Evolutionary conservation across 2,329 filamentous ascomycete species (phyloP).

Genomic region (Aspergillus sp.): DNA sequence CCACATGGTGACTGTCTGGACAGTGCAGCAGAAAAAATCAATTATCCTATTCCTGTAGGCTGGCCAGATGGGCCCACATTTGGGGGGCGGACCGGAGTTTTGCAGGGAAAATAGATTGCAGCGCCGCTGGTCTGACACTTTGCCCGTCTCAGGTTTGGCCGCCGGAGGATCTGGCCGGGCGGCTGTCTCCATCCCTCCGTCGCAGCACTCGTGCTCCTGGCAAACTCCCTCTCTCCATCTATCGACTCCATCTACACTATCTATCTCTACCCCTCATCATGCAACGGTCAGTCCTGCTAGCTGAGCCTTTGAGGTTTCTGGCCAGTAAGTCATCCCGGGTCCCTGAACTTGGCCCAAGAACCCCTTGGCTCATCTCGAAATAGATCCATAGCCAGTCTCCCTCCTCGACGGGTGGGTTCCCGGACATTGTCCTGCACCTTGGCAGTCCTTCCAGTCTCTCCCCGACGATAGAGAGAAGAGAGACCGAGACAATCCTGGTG

Average conservation of each 20-base stretch:
- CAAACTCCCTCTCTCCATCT: not conserved
- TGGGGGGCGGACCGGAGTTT: slow-evolving; percentile 5
- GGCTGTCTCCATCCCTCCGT: not conserved
- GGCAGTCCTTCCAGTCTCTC: not conserved
- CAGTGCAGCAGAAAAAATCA: too few relatives aligned
- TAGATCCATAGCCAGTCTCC: too few relatives aligned
- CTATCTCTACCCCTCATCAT: too few relatives aligned
- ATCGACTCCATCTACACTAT: too few relatives aligned
- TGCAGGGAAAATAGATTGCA: not conserved
- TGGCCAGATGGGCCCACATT: slow-evolving; percentile 1
- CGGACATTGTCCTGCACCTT: not conserved
- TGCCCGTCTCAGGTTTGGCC: slow-evolving; percentile 5
- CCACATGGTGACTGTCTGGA: too few relatives aligned
- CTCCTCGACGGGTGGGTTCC: not conserved
- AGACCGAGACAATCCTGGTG: too few relatives aligned
- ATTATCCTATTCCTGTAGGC: too few relatives aligned
- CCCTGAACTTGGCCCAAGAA: too few relatives aligned
- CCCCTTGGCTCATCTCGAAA: too few relatives aligned
- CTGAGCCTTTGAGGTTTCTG: too few relatives aligned
- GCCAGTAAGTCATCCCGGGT: too few relatives aligned
- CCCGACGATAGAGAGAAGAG: not conserved
- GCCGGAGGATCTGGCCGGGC: not conserved
- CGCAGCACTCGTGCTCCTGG: not conserved
- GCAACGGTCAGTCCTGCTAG: too few relatives aligned
- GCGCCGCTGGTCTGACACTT: slow-evolving; percentile 8